These are phyloP conservation scores for Naganishia friedmannii DNA, from an alignment of 768 basidiomycete genomes.

Conservation along the genomic window DNA sequence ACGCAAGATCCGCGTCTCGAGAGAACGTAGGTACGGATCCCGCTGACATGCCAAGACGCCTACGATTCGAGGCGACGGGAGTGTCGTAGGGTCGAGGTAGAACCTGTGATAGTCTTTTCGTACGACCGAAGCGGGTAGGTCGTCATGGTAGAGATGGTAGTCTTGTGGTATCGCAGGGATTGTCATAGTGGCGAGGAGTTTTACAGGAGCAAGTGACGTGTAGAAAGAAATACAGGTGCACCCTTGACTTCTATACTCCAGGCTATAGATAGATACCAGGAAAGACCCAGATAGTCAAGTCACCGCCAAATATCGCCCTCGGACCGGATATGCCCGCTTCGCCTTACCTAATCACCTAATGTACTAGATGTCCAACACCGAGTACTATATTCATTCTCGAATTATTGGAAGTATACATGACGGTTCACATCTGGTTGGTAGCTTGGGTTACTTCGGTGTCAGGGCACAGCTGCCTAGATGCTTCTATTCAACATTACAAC, in stretches of 20 bases:
- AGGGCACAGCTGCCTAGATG: not conserved
- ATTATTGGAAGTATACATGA: too few relatives aligned
- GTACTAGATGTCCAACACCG: too few relatives aligned
- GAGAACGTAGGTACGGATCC: constrained; percentile 32
- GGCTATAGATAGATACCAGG: too few relatives aligned
- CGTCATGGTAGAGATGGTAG: constrained; percentile 26
- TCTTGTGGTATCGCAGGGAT: not conserved
- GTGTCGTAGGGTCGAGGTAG: constrained; percentile 41
- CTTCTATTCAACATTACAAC: constrained; percentile 6
- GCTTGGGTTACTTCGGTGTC: too few relatives aligned
- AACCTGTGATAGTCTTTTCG: constrained; percentile 46
- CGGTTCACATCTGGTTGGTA: too few relatives aligned
- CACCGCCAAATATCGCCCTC: too few relatives aligned
- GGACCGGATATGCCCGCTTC: too few relatives aligned
- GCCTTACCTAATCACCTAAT: too few relatives aligned
- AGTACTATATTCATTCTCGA: too few relatives aligned
- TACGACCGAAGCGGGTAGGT: constrained; percentile 32
- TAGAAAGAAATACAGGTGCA: not conserved
- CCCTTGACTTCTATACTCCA: too few relatives aligned
- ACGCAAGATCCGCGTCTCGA: constrained; percentile 27
- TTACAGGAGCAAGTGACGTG: not conserved
- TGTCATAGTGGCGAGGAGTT: constrained; percentile 10
- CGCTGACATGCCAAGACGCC: constrained; percentile 51
- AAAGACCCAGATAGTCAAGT: too few relatives aligned
- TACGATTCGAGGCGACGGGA: constrained; percentile 45